phyloP scores from a whole-genome alignment of 805 yeast genomes.

The Metschnikowia gruessii region DNA sequence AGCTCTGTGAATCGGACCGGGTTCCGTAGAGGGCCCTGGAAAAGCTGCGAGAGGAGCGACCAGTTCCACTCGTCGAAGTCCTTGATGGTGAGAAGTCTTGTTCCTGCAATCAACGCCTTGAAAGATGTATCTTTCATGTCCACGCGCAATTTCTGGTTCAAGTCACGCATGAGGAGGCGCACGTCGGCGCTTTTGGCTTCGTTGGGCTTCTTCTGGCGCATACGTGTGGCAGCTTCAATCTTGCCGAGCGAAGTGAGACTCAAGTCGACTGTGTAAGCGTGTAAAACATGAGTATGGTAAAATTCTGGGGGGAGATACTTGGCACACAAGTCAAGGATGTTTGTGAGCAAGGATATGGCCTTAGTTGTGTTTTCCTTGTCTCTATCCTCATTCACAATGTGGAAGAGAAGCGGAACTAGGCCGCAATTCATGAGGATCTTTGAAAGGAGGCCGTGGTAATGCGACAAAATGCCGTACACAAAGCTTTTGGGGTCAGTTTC shows the following conservation, averaged over 20 bases:
- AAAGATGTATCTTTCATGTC: constrained; percentile 61
- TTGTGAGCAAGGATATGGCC: constrained; percentile 63
- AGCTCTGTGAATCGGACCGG: constrained; percentile 75
- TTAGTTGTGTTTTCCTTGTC: constrained; percentile 51
- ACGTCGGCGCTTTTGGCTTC: constrained; percentile 14
- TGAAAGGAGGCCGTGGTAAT: constrained; percentile 62
- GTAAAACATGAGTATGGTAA: constrained; percentile 17
- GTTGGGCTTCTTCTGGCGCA: constrained; percentile 2
- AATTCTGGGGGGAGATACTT: constrained; percentile 52
- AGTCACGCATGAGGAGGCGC: constrained; percentile 21
- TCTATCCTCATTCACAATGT: constrained; percentile 39
- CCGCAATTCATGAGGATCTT: constrained; percentile 53
- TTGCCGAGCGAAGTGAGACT: constrained; percentile 14
- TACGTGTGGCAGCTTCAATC: constrained; percentile 16
- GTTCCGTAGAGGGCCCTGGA: constrained; percentile 78
- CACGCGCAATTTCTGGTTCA: constrained; percentile 23
- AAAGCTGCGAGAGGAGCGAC: constrained; percentile 65
- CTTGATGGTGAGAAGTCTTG: constrained; percentile 74
- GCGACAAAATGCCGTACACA: constrained; percentile 50
- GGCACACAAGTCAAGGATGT: constrained; percentile 53
- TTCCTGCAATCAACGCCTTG: constrained; percentile 59
- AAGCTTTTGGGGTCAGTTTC: constrained; percentile 30
- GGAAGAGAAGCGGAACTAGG: constrained; percentile 47
- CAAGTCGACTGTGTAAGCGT: constrained; percentile 11
- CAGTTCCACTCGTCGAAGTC: constrained; percentile 87